Evolutionary conservation across 768 basidiomycete species (phyloP).

Genomic region (Agaricus subrufescens): DNA sequence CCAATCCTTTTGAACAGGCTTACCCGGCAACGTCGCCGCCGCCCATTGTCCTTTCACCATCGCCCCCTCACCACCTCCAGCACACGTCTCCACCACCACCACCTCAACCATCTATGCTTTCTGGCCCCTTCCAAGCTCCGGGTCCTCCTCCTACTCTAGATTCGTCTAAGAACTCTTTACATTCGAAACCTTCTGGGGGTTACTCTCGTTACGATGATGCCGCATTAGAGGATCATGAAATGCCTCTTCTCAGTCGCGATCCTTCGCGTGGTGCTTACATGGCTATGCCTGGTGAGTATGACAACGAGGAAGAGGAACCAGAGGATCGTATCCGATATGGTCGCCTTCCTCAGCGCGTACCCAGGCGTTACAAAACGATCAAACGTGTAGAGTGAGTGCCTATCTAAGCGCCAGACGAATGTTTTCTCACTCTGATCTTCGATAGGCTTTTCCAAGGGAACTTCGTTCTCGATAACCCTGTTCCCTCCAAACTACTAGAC

Average conservation of each 20-base stretch:
- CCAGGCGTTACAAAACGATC: constrained; percentile 87
- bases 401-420: neutral
- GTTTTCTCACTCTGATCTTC: neutral
- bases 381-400: constrained; percentile 78
- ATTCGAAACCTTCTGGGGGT: constrained; percentile 6
- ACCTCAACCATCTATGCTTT: constrained; percentile 3
- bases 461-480: constrained; percentile 84
- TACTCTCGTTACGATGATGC: constrained; percentile 25
- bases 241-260: constrained; percentile 58
- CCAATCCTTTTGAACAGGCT: constrained; percentile 14
- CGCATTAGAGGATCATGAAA: constrained; percentile 43
- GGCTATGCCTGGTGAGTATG: constrained; percentile 41
- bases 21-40: constrained; percentile 16
- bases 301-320: constrained; percentile 24
- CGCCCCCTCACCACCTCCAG: constrained; percentile 14
- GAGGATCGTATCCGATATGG: constrained; percentile 80
- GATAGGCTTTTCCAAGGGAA: constrained; percentile 84
- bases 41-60: constrained; percentile 10
- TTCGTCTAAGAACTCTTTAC: constrained; percentile 9
- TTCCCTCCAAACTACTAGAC: constrained; percentile 87
- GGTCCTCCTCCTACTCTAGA: constrained; percentile 11
- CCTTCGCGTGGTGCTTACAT: constrained; percentile 21
- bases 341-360: constrained; percentile 84
- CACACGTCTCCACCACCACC: constrained; percentile 12
- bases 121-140: constrained; percentile 9